Conservation (phyloP, 495 filamentous ascomycete genomes). For the Rhizodiscina lignyota region DNA sequence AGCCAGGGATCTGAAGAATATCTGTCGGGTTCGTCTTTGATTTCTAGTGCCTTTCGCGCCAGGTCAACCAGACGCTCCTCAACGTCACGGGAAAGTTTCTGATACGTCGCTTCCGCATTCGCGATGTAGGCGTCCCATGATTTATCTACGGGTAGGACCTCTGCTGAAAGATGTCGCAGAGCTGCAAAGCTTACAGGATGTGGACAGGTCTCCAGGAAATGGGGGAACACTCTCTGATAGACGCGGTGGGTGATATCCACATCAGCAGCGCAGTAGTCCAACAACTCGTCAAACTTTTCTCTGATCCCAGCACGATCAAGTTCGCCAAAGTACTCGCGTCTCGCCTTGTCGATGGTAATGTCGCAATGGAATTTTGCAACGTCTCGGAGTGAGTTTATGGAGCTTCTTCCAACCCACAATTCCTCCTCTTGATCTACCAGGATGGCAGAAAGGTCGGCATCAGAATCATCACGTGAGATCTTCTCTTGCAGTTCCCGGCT, state of each 20-base stretch:
- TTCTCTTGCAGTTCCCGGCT: slow-evolving; percentile 69
- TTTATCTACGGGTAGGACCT: slow-evolving; percentile 78
- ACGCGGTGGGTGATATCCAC: slow-evolving; percentile 84
- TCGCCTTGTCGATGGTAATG: slow-evolving; percentile 78
- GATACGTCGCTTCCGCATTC: slow-evolving; percentile 73
- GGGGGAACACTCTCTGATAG: slow-evolving; percentile 78
- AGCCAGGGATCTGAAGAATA: slow-evolving; percentile 78
- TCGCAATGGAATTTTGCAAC: slow-evolving; percentile 94
- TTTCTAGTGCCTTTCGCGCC: slow-evolving; percentile 54
- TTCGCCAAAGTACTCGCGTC: slow-evolving; percentile 75
- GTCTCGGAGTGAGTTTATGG: slow-evolving; percentile 86
- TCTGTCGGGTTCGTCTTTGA: slow-evolving; percentile 47
- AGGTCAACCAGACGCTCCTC: slow-evolving; percentile 53
- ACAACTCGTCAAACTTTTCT: slow-evolving; percentile 56
- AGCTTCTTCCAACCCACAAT: slow-evolving; percentile 85
- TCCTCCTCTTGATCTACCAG: slow-evolving; percentile 76
- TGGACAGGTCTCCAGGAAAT: slow-evolving; percentile 74
- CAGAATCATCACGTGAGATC: slow-evolving; percentile 45
- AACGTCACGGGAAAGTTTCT: slow-evolving; percentile 56
- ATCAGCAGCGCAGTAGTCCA: slow-evolving; percentile 94
- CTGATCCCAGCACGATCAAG: slow-evolving; percentile 52
- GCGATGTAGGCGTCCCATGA: slow-evolving; percentile 73
- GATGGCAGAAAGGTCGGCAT: slow-evolving; percentile 55
- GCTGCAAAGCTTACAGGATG: slow-evolving; percentile 97
- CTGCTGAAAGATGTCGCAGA: slow-evolving; percentile 75